Evolutionary conservation across 225 moss, liverwort and hornwort genomes (phyloP), one percentile per base, ranked within the genome.

Genomic region (Antitrichia curtipendula): DNA sequence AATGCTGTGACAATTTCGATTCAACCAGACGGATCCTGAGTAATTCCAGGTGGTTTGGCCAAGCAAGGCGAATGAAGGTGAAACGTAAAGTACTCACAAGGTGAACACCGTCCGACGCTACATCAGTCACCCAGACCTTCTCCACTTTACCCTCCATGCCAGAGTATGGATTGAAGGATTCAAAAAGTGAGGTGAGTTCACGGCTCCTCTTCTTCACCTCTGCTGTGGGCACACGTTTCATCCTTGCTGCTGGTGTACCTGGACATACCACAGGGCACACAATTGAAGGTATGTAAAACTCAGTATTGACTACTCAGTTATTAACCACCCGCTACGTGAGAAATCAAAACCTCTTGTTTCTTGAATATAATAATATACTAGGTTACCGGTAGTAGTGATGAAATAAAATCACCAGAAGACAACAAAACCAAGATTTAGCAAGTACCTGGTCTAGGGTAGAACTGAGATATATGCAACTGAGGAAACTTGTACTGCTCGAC

Each of bases 171-270:
- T 88, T 84, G 58, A 98, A 96, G 64, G 92, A 92, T 80, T 98
- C 98, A 88, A 98, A 96, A 41, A 96, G 87, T 16, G 69, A 76
- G n/a, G 98, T 96, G 63, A 98, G 88, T 87, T 94, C 92, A 59
- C 98, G 95, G 88, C 98, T 98, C 34, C 96, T 93, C 58, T 91
- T 96, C 92, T 98, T 98, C 78, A 98, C 98, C 90, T 98, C 98
- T 50, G 89, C 86, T 56, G 98, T 96, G 47, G 96, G 94, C 50
- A 96, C 98, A 32, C 96, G 94, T 88, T 96, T 96, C 98, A 98
- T 98, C 68, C 98, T 93, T 32, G 98, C 96, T 83, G 98, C 98
- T 88, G 96, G 96, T 75, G 98, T 98, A 60, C 97, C 97, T 98
- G 89, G 52, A 85, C 54, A 87, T 38, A 75, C 60, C 68, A 72